Base-by-base conservation (phyloP, 1,284 basidiomycete genomes). In the Leccinum pallidistipes region DNA sequence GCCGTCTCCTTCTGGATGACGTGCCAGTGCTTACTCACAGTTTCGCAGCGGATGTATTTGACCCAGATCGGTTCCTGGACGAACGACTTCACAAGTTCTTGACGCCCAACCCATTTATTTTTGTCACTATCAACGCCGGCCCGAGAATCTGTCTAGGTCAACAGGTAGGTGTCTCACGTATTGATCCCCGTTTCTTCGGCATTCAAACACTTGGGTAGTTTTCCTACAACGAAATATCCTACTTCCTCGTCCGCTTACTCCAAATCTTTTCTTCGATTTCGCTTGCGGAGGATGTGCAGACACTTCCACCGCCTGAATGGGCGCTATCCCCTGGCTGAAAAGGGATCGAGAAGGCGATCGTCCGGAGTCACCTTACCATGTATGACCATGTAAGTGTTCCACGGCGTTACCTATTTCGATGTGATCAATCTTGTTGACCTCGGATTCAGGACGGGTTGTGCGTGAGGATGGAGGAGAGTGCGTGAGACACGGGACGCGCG, bases 331-430 rank as follows among this genome's bases (percentile, higher is more conserved):
- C 57, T 16, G 68, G 65, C 38, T 64, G 71, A 32, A 70, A 74
- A 54, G 62, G 62, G 1, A 50, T 72, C 4, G 78, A 80, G 54
- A 71, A 71, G 55, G 67, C 72, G 14, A 63, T 73, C 7, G 45
- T 75, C n/a, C 62, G 65, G 65, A 68, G 74, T 55, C 83, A 86
- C 67, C 70, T 88, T 55, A 87, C 86, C 2, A 78, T 84, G 75
- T 86, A 83, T 68, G 72, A 76, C 12, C 65, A 76, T 9, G 74
- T 75, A 55, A 63, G 73, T 65, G 27, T 29, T 8, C 1, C 27
- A 21, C 16, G 11, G n/a, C 8, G 29, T 31, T 27, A 27, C 9
- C 16, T 21, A 7, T 36, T 10, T 24, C 24, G 16, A 32, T 29
- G 5, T 24, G 57, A 29, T 14, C 29, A 0, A 43, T 32, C 29